Evolutionary conservation across 148 eudicot genomes (phyloP).

Genomic region (Silene conica): DNA sequence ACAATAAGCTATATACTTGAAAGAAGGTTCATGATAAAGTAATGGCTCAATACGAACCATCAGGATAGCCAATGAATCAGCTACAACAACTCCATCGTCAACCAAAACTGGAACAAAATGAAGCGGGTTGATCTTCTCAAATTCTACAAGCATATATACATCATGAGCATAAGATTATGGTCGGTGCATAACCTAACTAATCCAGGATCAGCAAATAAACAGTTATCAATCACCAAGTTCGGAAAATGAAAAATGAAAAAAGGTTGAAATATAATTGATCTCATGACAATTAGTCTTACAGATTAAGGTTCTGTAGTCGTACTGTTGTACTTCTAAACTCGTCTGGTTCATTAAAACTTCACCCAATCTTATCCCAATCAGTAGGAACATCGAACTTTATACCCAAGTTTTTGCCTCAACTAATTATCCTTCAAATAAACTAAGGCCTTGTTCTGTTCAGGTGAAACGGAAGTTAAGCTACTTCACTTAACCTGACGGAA

Average conservation of each 20-base stretch:
- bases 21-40: neutral
- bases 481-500: too few relatives aligned
- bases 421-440: neutral
- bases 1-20: neutral
- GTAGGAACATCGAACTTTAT: too few relatives aligned
- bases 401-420: neutral
- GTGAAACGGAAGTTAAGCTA: too few relatives aligned
- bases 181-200: neutral
- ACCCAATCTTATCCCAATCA: too few relatives aligned
- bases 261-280: too few relatives aligned
- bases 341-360: too few relatives aligned
- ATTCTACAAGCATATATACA: conserved; percentile 38
- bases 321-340: too few relatives aligned
- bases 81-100: conserved; percentile 49
- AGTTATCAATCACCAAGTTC: neutral
- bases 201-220: neutral
- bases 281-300: too few relatives aligned
- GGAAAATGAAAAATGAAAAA: too few relatives aligned
- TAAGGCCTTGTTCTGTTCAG: too few relatives aligned
- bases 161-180: neutral
- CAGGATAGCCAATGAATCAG: conserved; percentile 64
- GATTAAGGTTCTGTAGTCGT: too few relatives aligned
- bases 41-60: conserved; percentile 37
- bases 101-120: conserved; percentile 52
- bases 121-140: conserved; percentile 58